Evolutionary conservation across 1,284 basidiomycete species (phyloP).

Genomic region (Naganishia sp.): DNA sequence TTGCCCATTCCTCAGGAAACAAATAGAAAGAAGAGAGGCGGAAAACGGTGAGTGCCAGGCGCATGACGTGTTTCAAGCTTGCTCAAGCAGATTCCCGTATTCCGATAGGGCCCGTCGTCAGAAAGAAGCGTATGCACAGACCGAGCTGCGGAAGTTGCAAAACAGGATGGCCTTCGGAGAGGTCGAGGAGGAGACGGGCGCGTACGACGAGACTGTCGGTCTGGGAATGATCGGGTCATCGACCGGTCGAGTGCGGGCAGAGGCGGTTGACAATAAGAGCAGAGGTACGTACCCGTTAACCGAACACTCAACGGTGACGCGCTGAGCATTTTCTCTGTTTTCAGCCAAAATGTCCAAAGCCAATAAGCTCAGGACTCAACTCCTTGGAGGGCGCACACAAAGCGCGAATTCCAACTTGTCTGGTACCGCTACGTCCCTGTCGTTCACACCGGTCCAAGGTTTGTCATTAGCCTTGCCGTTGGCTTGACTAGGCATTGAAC

Average conservation of each 20-base stretch:
- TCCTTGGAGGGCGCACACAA: conserved; percentile 65
- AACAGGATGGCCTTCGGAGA: conserved; percentile 97
- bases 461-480: conserved; percentile 40
- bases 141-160: conserved; percentile 93
- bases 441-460: conserved; percentile 96
- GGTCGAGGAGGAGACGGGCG: conserved; percentile 91
- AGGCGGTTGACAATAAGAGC: conserved; percentile 79
- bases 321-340: conserved; percentile 13
- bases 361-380: conserved; percentile 85
- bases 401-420: conserved; percentile 60
- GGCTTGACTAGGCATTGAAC: conserved; percentile 25
- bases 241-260: conserved; percentile 84
- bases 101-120: conserved; percentile 80
- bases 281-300: conserved; percentile 40
- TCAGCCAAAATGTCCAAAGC: conserved; percentile 93
- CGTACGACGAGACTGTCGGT: conserved; percentile 94
- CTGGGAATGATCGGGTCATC: conserved; percentile 90
- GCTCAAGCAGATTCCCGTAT: conserved; percentile 7
- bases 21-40: conserved; percentile 91
- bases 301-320: neutral
- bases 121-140: conserved; percentile 95
- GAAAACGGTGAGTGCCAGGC: conserved; percentile 68
- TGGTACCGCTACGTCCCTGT: conserved; percentile 86
- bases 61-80: neutral
- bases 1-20: conserved; percentile 96